Base-by-base conservation (phyloP, 2,329 filamentous ascomycete genomes). In the Orbilia blumenaviensis region DNA sequence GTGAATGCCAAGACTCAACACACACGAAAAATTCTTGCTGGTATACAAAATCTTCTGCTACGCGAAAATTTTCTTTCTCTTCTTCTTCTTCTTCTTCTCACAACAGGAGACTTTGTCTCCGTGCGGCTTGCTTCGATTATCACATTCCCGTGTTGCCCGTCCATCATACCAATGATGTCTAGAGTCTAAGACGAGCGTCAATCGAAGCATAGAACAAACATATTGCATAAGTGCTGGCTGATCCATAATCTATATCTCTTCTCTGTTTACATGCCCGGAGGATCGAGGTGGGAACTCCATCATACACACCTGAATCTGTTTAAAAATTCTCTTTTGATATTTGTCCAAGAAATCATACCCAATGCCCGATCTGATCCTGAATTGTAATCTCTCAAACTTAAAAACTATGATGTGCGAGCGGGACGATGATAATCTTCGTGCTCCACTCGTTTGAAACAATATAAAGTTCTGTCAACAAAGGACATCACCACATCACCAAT, bases 61-160 rank as follows among this genome's bases (percentile, higher is more conserved):
- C 58, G 50, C 58, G 61, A 58, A 74, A 75, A 58, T 38, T 46
- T 46, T 46, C 42, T 46, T 66, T 56, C 32, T 18, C 66, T 69
- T 62, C 36, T 69, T 77, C 77, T 69, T 69, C 56, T 67, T 77
- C 69, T 72, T 77, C 64, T 69, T 77, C 52, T 75, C 64, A 36
- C 54, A 66, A 34, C 58, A 66, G 41, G 71, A 68, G 63, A 68
- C 71, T 75, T 75, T 52, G 63, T 75, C 78, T 73, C 76, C 62
- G 78, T 80, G 79, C 79, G 79, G 79, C 79, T 75, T 75, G 71
- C 71, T 48, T 68, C 71, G 79, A 78, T 80, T 79, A 77, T 73
- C 79, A 79, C 77, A 78, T 78, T 63, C 71, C 79, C 79, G 79
- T 80, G 79, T 80, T 80, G 79, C 79, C 78, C 78, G 78, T 80